Conservation (phyloP, 805 yeast genomes). For the Wickerhamiella siamensis region DNA sequence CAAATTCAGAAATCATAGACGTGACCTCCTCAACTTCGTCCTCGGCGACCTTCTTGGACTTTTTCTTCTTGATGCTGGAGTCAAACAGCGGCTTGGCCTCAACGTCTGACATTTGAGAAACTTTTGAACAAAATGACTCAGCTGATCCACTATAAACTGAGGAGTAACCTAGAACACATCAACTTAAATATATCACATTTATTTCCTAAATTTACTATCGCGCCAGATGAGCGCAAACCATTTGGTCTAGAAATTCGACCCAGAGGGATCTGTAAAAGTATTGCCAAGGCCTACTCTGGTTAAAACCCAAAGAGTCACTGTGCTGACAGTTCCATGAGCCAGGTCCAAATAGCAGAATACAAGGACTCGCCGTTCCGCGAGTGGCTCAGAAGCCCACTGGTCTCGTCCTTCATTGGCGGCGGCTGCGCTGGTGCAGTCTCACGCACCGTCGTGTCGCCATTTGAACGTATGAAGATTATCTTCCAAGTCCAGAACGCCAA, state of each 20-base stretch:
- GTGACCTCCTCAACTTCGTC: constrained; percentile 30
- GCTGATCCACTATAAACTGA: background rate
- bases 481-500: constrained; percentile 73
- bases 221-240: too few species aligned
- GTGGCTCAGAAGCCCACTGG: constrained; percentile 22
- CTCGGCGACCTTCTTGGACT: constrained; percentile 14
- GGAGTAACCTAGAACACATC: background rate
- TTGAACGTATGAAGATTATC: constrained; percentile 84
- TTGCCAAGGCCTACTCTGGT: background rate
- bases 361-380: background rate
- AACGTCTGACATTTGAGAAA: constrained; percentile 1
- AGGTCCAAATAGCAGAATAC: background rate
- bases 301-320: background rate
- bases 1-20: constrained; percentile 64
- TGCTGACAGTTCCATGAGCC: background rate
- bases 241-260: too few species aligned
- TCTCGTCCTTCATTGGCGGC: constrained; percentile 80
- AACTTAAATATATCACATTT: too few species aligned
- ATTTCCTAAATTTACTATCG: too few species aligned
- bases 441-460: constrained; percentile 85
- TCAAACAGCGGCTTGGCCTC: constrained; percentile 22
- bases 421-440: constrained; percentile 94
- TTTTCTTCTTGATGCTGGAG: constrained; percentile 26
- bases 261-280: too few species aligned
- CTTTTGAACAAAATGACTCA: background rate